Evolutionary conservation across 805 yeast species (phyloP).

Genomic region (Ogataea naganishii): DNA sequence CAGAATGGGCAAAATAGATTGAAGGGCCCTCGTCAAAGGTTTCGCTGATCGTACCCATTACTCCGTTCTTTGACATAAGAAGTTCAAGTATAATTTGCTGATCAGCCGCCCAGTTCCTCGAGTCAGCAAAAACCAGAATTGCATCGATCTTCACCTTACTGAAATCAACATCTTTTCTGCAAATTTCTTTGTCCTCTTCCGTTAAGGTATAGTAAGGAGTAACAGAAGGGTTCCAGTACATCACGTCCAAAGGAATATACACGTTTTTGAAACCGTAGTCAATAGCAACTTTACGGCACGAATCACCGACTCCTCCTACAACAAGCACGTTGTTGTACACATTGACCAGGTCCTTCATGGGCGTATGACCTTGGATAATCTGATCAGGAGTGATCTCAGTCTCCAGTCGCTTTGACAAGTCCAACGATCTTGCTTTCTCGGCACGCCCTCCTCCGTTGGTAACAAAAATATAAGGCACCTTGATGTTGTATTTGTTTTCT

Average conservation of each 20-base stretch:
- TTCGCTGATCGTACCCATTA: conserved; percentile 72
- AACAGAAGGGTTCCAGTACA: conserved; percentile 83
- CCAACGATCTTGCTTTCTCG: conserved; percentile 65
- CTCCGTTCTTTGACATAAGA: conserved; percentile 66
- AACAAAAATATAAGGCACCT: conserved; percentile 75
- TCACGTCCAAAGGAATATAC: conserved; percentile 71
- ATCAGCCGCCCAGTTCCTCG: conserved; percentile 90
- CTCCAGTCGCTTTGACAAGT: conserved; percentile 53
- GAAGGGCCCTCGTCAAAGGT: conserved; percentile 73
- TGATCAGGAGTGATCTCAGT: conserved; percentile 63
- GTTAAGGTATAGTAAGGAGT: conserved; percentile 75
- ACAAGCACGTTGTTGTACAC: conserved; percentile 68
- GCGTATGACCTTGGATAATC: conserved; percentile 90
- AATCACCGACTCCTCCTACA: conserved; percentile 84
- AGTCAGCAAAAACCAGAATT: conserved; percentile 83
- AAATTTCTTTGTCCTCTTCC: conserved; percentile 55
- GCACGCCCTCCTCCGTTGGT: conserved; percentile 92
- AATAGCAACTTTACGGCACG: conserved; percentile 75
- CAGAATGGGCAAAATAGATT: conserved; percentile 84
- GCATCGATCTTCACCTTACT: conserved; percentile 65
- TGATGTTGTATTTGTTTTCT: conserved; percentile 65
- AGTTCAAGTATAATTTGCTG: conserved; percentile 83
- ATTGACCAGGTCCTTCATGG: conserved; percentile 75
- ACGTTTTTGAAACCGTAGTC: conserved; percentile 80
- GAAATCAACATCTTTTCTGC: conserved; percentile 54